Evolutionary conservation across 2,329 filamentous ascomycete species (phyloP).

Genomic region (Fusarium sp.): DNA sequence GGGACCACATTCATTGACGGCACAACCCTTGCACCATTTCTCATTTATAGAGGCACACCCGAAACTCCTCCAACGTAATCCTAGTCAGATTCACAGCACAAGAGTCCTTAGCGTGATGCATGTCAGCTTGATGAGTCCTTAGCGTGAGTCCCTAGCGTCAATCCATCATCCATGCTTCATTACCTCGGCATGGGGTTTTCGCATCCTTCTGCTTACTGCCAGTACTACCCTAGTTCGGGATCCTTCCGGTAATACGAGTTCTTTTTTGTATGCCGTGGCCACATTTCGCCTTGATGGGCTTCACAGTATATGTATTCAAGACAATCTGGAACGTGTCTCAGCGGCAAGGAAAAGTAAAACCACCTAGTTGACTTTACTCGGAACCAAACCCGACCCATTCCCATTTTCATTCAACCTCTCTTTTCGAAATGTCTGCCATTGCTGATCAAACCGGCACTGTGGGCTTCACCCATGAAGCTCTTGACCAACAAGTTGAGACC

Average conservation of each 20-base stretch:
- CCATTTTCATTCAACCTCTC: conserved; percentile 2
- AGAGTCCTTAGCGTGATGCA: conserved; percentile 8
- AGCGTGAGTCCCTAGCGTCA: conserved; percentile 11
- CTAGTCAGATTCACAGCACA: not conserved
- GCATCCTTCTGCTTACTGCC: conserved; percentile 12
- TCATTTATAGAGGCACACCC: too few species aligned
- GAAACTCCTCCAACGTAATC: not conserved
- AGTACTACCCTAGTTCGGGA: not conserved
- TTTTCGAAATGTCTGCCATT: conserved; percentile 2
- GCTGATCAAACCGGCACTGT: conserved; percentile 12
- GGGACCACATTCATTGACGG: not conserved
- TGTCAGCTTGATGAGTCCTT: conserved; percentile 16
- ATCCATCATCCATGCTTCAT: not conserved
- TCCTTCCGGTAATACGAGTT: not conserved
- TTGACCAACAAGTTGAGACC: conserved; percentile 8
- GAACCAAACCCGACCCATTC: not conserved
- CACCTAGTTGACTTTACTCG: not conserved
- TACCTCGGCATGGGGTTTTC: conserved; percentile 3
- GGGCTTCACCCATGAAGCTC: conserved; percentile 8
- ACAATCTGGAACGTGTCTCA: conserved; percentile 4
- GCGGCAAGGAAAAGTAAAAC: not conserved
- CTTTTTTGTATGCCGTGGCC: not conserved
- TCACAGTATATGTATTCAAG: conserved; percentile 12
- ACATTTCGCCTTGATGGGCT: not conserved
- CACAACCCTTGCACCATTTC: too few species aligned